These are phyloP conservation scores for Solanum habrochaites DNA, from an alignment of 257 asterid genomes.

Conservation along the genomic window DNA sequence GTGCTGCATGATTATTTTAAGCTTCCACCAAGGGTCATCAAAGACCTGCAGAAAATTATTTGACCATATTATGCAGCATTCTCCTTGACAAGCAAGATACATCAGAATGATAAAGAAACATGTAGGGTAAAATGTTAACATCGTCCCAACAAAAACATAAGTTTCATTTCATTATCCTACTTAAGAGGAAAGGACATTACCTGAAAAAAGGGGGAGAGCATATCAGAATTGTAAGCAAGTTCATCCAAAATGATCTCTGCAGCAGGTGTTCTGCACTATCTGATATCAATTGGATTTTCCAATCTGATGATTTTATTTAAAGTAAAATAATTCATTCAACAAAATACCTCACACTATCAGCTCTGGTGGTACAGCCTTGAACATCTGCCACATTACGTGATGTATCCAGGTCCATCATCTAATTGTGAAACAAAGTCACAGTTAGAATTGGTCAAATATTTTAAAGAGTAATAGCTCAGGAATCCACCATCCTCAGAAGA, in stretches of 20 bases:
- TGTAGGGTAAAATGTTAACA: background rate
- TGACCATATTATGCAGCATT: background rate
- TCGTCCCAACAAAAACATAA: background rate
- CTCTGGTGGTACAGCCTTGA: conserved; percentile 65
- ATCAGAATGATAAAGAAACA: background rate
- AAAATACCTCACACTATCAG: conserved; percentile 67
- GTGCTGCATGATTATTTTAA: conserved; percentile 51
- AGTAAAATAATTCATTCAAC: background rate
- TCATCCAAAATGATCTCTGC: conserved; percentile 74
- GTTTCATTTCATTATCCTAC: background rate
- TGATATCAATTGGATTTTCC: background rate
- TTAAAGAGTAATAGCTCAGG: conserved; percentile 2
- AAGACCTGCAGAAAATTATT: conserved; percentile 35
- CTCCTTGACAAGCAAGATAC: background rate
- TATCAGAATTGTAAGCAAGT: conserved; percentile 43
- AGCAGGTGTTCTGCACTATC: conserved; percentile 61
- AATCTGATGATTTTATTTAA: background rate
- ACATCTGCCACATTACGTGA: conserved; percentile 53
- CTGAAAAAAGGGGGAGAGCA: conserved; percentile 62
- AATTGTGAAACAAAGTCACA: conserved; percentile 6
- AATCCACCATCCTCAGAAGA: conserved; percentile 50
- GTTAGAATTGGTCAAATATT: conserved; percentile 1
- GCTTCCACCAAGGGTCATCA: conserved; percentile 63
- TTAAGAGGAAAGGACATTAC: conserved; percentile 28
- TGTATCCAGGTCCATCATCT: conserved; percentile 80